Percentiles rank a stretch among this genome's conserved stretches.
Evolutionary conservation across 306 rosid species (phyloP).

Genomic region (Gleditsia sinensis): DNA sequence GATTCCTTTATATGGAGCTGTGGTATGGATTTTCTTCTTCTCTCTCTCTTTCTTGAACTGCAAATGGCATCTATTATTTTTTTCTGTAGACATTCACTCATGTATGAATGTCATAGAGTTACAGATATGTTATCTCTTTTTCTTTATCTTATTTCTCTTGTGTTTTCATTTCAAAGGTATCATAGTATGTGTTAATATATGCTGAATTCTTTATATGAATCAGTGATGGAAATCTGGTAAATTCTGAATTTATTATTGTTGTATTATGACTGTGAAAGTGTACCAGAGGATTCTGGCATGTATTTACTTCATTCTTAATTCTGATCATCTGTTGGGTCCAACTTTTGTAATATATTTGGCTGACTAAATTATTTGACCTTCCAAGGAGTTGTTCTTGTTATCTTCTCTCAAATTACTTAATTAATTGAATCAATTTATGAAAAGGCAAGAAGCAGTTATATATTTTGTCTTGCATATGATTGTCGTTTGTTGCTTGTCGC

Average conservation of each 20-base stretch:
- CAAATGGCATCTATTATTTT: background rate
- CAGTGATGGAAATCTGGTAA: background rate
- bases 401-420: background rate
- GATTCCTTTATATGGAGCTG: constrained; percentile 80
- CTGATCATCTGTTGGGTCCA: background rate
- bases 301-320: background rate
- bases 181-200: background rate
- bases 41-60: background rate
- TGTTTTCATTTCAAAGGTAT: background rate
- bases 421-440: background rate
- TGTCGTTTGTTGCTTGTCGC: no score
- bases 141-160: background rate
- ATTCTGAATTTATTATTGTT: background rate
- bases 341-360: background rate
- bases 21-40: constrained; percentile 56
- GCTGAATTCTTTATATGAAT: background rate
- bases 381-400: background rate
- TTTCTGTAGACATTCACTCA: background rate
- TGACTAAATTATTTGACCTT: background rate
- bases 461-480: no score
- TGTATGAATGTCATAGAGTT: background rate
- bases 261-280: constrained; percentile 14
- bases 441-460: background rate
- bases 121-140: background rate
- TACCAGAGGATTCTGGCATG: constrained; percentile 8